Evolutionary conservation across 2,329 filamentous ascomycete species (phyloP), one percentile per base, ranked within the genome.

Genomic region (Penicillium hesseltinei): DNA sequence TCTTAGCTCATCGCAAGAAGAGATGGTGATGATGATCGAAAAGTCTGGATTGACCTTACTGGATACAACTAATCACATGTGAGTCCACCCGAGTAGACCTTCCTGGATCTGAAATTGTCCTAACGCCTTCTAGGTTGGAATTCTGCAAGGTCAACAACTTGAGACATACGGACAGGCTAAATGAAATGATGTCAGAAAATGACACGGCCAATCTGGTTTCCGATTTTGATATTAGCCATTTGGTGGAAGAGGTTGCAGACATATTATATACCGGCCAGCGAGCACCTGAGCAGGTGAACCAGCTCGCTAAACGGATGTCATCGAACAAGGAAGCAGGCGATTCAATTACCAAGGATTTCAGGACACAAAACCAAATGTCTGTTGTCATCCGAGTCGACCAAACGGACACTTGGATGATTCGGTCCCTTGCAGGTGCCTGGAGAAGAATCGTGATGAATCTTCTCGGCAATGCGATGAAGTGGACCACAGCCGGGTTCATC

Each of bases 41-140:
- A 77, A 74, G 0, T 83, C 81, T 33, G 80, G 79, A 0, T 68
- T 77, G n/a, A 83, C 81, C 1, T 65, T 83, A 4, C 64, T 83
- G 15, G 80, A 81, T 44, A 81, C 81, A 11, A 73, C 74, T 39
- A 70, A 75, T 59, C 70, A 75, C 43, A 49, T 71, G 67, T 74
- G 48, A 53, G 70, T 64, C 15, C 3, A 9, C 5, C 31, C 5
- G 8, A 19, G 10, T 21, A 10, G 13, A 39, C 10, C 11, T 35
- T 19, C 6, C 1, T 17, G 17, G 3, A 27, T 19, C 1, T 9
- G 4, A n/a, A n/a, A 13, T 17, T 6, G 15, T 17, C 15, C 57
- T 68, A 35, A 67, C 39, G 13, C 10, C 1, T 4, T 19, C 7
- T n/a, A 71, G 69, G 31, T 58, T 75, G 15, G 71, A 72, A 29